Evolutionary conservation across 83 land plant species (phyloP), one percentile per base, ranked within the genome.

Genomic region (Picea engelmannii): DNA sequence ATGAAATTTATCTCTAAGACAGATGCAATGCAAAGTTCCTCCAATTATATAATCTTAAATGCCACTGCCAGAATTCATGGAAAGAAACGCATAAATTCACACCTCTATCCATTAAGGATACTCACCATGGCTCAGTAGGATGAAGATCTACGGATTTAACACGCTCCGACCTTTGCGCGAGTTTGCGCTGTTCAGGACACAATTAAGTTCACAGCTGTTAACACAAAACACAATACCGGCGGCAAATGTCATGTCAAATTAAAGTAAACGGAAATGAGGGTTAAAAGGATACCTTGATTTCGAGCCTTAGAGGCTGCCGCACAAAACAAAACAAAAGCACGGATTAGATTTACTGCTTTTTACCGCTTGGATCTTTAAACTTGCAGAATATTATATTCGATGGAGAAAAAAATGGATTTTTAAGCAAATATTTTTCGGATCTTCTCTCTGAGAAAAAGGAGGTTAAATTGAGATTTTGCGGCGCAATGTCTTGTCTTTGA

Each of bases 41-140:
- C 13, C 59, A 55, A 55, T 55, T 55, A 52, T 52, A 52, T 52
- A 52, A 52, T 52, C 58, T 52, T 12, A 52, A 52, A 3, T 12
- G 59, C 59, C 59, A 52, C 58, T 52, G 58, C 40, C 40, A 55
- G 59, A 55, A 55, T 55, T 55, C 59, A 55, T 12, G 59, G 59
- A 55, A 55, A 55, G 3, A 55, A 55, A 2, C 15, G 59, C 59
- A 55, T 55, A 55, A 55, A 55, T 12, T 12, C 59, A 55, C 59
- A 55, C 59, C 59, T 55, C 15, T 55, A 12, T 55, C 59, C 15
- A 55, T 55, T 12, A 55, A 55, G 16, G 59, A 12, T 55, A 65
- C 24, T 62, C 91, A 93, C 98, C 98, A 96, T 94, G 98, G 96
- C 78, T 96, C 92, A 3, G 96, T 92, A 5, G 95, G 98, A 92